Base-by-base conservation (phyloP, 208 protist species). In the Leishmania major region DNA sequence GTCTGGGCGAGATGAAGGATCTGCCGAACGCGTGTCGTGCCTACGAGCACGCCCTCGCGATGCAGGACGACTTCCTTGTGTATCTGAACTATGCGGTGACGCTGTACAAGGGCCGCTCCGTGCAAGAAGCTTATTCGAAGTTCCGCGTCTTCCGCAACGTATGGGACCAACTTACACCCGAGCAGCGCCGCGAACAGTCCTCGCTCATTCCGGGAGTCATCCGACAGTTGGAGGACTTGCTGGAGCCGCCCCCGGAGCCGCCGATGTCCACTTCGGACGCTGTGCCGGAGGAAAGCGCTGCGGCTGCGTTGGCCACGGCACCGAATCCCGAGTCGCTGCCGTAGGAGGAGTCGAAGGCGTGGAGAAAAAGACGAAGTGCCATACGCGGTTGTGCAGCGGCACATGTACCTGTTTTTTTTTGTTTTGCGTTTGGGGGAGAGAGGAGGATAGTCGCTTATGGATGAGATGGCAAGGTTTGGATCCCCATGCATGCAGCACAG, bases 71-170 rank as follows among this genome's bases (percentile, higher is more conserved):
- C 82, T 92, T 95, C 60, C 84, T 99, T 8, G 94, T 96, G 55
- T 88, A 92, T 31, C 87, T 99, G 25, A 99, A 99, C 86, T 99
- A 97, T 77, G 95, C 93, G 31, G 91, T 99, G 51, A 98, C 93
- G 71, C 84, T 98, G 28, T 87, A 88, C 57, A 96, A 97, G 79
- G 88, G 90, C 75, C 87, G 88, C 37, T 71, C 81, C 25, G 55
- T 77, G 31, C 84, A 69, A 60, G 86, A 94, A 55, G 88, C 93
- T 53, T 79, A 37, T 51, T 59, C 57, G 55, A 91, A 97, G 71
- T 91, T 95, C 47, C 80, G 80, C 40, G 43, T 77, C 17, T 94
- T 96, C 49, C 81, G 88, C 35, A 79, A 43, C 2, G 71, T 90
- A 3, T 96, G 92, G 90, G 66, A 88, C 40, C 13, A 40, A 17